Base-by-base conservation (phyloP, 2,329 filamentous ascomycete species). In the Ascochyta viciae-villosae region DNA sequence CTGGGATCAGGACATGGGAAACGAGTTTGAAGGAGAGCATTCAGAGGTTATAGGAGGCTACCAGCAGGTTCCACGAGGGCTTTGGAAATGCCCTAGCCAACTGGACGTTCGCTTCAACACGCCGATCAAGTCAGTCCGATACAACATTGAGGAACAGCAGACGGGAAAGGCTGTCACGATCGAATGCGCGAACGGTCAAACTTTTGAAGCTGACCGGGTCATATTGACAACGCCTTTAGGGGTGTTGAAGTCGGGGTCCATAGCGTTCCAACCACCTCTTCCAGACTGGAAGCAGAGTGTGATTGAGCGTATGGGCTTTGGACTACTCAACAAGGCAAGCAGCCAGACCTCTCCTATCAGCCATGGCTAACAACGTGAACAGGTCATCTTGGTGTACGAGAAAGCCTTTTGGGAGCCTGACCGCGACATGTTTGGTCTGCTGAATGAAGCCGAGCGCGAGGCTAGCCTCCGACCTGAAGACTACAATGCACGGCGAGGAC, bases 1-100 rank as follows among this genome's bases (percentile, higher is more conserved):
- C 0, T 98, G 96, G 91, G 96, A 99, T 75, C 92, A 99, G 68
- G 96, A 99, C 71, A 92, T 93, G 45, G 95, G 95, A 0, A 97
- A 99, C 67, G 95, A 99, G 72, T 99, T 96, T 80, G 93, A 97
- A 74, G 95, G 95, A 6, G 88, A 90, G 59, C 96, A 99, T 73
- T 92, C 91, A 1, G 94, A 97, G 84, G 87, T 99, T 3, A 84
- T 96, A 24, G 95, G 96, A 37, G 95, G 95, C 1, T 99, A 98
- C 71, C 92, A 96, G 65, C 92, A 93, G 69, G 87, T 99, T 40
- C 91, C 94, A n/a, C 87, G 91, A 64, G 95, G 93, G 3, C 78
- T 99, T 7, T 88, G 90, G 77, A 86, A 89, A 45, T 87, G 88
- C 43, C 95, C 95, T 0, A 85, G 83, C 6, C 86, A 87, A 55